These are phyloP conservation scores for Rhodocollybia butyracea DNA, from an alignment of 768 basidiomycete genomes.

Conservation along the genomic window DNA sequence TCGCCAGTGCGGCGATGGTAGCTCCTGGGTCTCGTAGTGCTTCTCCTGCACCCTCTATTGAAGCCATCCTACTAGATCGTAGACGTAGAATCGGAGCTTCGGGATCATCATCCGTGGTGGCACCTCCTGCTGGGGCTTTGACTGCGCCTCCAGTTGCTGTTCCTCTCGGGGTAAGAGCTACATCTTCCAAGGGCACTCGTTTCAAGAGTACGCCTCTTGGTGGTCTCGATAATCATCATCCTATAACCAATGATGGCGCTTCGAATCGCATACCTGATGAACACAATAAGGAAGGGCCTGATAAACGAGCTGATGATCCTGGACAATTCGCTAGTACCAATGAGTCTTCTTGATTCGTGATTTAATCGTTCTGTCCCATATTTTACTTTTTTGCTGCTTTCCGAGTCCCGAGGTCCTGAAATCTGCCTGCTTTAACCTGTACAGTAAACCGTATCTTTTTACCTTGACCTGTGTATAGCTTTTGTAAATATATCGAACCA, in stretches of 20 bases:
- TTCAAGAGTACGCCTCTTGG: slow-evolving; percentile 77
- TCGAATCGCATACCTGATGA: slow-evolving; percentile 31
- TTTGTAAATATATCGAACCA: too few species aligned
- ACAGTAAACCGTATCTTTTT: too few species aligned
- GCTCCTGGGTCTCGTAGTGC: slow-evolving; percentile 28
- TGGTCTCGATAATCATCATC: slow-evolving; percentile 24
- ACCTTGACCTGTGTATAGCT: too few species aligned
- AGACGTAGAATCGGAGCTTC: slow-evolving; percentile 46
- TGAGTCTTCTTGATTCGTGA: background rate
- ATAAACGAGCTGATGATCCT: slow-evolving; percentile 16
- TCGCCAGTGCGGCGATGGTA: slow-evolving; percentile 11
- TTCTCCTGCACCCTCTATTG: slow-evolving; percentile 57
- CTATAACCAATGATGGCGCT: slow-evolving; percentile 13
- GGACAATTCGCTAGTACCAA: too few species aligned
- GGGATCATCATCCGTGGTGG: slow-evolving; percentile 11
- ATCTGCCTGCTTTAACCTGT: too few species aligned
- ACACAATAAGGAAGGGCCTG: slow-evolving; percentile 30
- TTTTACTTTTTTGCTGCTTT: background rate
- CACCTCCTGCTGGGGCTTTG: background rate
- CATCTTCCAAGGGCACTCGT: slow-evolving; percentile 43
- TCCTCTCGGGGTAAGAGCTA: slow-evolving; percentile 10
- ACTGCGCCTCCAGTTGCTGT: too few species aligned
- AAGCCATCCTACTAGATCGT: slow-evolving; percentile 65
- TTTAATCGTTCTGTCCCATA: background rate
- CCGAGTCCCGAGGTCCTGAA: too few species aligned